Percentiles rank a stretch among this genome's conserved stretches.
These are phyloP conservation scores for Mrakia gelida DNA, from an alignment of 768 basidiomycete genomes.

Conservation along the genomic window DNA sequence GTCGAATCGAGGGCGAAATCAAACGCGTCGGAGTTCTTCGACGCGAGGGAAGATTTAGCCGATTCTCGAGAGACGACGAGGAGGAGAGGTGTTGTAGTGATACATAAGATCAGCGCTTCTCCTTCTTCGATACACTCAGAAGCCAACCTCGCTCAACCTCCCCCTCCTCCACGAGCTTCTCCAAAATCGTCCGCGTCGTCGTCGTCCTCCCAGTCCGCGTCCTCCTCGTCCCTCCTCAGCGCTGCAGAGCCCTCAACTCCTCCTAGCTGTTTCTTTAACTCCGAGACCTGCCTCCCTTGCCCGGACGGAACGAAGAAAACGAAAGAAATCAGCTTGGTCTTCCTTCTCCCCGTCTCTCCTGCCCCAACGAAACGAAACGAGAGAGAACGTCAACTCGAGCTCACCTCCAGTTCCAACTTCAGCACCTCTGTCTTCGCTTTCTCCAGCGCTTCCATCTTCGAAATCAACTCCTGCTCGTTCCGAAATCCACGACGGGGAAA, in stretches of 20 bases:
- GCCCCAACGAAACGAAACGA: not conserved
- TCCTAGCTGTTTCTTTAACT: no score
- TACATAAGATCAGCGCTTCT: no score
- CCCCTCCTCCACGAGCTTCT: no score
- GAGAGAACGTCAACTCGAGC: not conserved
- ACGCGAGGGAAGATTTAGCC: not conserved
- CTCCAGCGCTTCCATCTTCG: slow-evolving; percentile 4
- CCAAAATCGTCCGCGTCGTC: no score
- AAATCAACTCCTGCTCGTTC: not conserved
- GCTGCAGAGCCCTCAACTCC: no score
- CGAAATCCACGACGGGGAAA: not conserved
- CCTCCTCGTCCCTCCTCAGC: no score
- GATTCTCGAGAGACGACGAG: not conserved
- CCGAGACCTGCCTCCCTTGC: no score
- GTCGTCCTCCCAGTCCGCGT: no score
- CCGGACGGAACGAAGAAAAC: no score
- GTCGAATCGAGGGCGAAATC: not conserved
- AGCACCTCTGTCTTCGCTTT: not conserved
- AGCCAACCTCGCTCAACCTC: no score
- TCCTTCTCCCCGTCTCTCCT: not conserved
- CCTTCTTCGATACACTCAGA: no score
- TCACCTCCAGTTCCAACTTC: not conserved
- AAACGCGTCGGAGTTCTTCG: not conserved
- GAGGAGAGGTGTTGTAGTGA: not conserved
- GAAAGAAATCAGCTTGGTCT: no score